Evolutionary conservation across 371 early-diverging fungal genomes (phyloP).

Genomic region (Mucor lusitanicus): DNA sequence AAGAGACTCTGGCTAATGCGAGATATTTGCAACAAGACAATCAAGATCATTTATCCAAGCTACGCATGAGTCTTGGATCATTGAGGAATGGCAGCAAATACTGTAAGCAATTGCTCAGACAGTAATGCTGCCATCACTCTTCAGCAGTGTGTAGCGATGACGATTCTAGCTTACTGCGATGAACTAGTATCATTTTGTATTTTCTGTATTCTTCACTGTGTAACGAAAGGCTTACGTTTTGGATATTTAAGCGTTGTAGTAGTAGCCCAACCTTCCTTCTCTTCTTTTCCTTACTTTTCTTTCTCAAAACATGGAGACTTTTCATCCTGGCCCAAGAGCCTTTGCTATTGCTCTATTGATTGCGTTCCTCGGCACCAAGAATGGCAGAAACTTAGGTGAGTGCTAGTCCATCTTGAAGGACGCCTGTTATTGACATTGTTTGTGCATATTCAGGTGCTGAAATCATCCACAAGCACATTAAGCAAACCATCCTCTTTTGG

Average conservation of each 20-base stretch:
- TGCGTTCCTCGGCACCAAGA: constrained; percentile 10
- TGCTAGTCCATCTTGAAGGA: background rate
- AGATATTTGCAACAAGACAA: no score
- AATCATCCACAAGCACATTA: constrained; percentile 6
- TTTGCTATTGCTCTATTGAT: constrained; percentile 1
- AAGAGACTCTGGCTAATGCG: no score
- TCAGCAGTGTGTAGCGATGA: no score
- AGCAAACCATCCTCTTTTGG: background rate
- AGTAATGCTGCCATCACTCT: no score
- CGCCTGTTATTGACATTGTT: background rate
- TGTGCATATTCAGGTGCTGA: background rate
- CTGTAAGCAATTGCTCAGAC: no score
- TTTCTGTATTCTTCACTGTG: background rate
- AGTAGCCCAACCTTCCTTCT: background rate
- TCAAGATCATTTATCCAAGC: no score
- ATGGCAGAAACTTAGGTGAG: constrained; percentile 8
- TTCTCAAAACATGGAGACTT: background rate
- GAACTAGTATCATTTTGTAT: background rate
- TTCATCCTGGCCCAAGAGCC: constrained; percentile 10
- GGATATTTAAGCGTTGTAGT: background rate
- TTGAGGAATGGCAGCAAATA: no score
- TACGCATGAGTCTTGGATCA: no score
- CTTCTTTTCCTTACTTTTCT: background rate
- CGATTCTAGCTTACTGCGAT: background rate
- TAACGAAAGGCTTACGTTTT: background rate